Evolutionary conservation across 352 stramenopile species (phyloP).

Genomic region (Globisporangium paddicum): DNA sequence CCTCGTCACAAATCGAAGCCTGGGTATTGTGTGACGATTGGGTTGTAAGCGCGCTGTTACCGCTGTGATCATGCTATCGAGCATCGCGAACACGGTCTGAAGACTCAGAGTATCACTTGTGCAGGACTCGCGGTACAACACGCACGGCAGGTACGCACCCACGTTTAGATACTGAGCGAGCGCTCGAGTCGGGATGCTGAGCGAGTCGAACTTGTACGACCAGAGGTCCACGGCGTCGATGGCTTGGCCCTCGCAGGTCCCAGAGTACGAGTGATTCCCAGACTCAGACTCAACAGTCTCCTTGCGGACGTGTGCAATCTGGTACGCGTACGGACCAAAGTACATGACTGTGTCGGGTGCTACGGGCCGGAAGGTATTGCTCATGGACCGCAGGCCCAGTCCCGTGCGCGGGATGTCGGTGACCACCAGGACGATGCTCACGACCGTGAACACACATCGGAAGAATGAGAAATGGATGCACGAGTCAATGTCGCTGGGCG

Average conservation of each 20-base stretch:
- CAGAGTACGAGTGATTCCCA: slow-evolving; percentile 6
- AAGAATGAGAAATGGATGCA: slow-evolving; percentile 25
- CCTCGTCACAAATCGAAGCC: slow-evolving; percentile 15
- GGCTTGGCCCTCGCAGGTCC: slow-evolving; percentile 7
- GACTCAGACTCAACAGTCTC: no score
- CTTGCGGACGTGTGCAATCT: slow-evolving; percentile 24
- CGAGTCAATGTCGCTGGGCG: no score
- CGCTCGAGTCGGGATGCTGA: slow-evolving; percentile 17
- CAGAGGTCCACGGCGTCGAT: slow-evolving; percentile 18
- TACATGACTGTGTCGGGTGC: slow-evolving; percentile 26
- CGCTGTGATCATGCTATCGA: slow-evolving; percentile 22
- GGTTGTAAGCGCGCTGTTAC: not conserved
- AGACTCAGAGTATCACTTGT: slow-evolving; percentile 13
- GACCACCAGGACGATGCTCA: slow-evolving; percentile 32
- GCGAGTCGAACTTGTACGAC: slow-evolving; percentile 37
- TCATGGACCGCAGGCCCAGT: slow-evolving; percentile 23
- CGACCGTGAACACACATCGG: slow-evolving; percentile 24
- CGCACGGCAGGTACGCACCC: not conserved
- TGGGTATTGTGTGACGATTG: not conserved
- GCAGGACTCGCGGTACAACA: slow-evolving; percentile 7
- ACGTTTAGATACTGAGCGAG: slow-evolving; percentile 7
- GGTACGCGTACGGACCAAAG: slow-evolving; percentile 47
- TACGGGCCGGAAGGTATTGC: slow-evolving; percentile 16
- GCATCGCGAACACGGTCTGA: slow-evolving; percentile 22
- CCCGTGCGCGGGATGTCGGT: slow-evolving; percentile 56